phyloP scores from a whole-genome alignment of 139 green algal genomes.

The Closterium sp. region DNA sequence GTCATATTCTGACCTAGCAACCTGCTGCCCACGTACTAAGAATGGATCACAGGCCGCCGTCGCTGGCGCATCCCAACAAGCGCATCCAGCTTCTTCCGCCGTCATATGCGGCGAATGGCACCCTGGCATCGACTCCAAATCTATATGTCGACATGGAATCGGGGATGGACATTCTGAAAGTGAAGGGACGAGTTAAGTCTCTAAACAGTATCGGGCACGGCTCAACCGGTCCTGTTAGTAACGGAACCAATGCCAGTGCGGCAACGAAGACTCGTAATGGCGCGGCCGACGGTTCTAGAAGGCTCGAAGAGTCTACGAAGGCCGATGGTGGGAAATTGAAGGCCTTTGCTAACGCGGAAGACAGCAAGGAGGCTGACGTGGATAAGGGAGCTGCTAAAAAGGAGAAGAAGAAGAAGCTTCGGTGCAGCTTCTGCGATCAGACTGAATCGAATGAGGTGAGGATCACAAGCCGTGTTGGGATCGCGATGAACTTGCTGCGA shows the following conservation, averaged over 20 bases:
- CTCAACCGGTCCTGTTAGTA: too few relatives aligned
- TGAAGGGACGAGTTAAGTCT: not conserved
- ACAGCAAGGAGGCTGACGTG: not conserved
- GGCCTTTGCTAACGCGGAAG: not conserved
- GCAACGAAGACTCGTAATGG: not conserved
- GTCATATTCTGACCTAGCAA: too few relatives aligned
- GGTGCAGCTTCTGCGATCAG: not conserved
- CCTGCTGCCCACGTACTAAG: too few relatives aligned
- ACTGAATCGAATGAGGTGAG: not conserved
- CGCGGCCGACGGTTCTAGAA: not conserved
- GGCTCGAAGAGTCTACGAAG: not conserved
- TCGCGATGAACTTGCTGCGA: too few relatives aligned
- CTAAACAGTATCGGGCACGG: not conserved
- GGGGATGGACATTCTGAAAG: not conserved
- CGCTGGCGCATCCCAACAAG: not conserved
- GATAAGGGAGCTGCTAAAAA: not conserved
- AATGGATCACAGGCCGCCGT: not conserved
- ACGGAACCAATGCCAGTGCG: not conserved
- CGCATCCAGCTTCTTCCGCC: not conserved
- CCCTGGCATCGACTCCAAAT: not conserved
- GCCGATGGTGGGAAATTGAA: not conserved
- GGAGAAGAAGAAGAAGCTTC: not conserved
- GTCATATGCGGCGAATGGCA: not conserved
- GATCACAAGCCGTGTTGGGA: not conserved
- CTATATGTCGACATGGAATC: not conserved